Percentiles rank a stretch among this genome's conserved stretches.
Conservation (phyloP, 148 eudicot genomes). For the Diospyros lotus region DNA sequence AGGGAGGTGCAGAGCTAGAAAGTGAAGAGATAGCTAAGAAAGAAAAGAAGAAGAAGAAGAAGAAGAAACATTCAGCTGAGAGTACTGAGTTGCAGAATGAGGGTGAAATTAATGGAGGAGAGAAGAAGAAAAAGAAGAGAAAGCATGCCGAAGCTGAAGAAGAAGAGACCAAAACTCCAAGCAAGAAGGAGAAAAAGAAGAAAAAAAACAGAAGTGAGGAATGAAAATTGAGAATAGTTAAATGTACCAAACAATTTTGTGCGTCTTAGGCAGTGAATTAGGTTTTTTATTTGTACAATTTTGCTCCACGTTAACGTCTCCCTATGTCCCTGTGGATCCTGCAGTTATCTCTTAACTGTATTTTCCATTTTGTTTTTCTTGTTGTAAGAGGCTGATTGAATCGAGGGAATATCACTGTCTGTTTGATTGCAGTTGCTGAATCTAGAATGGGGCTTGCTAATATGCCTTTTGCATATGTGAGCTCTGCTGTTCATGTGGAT, state of each 20-base stretch:
- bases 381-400: too few relatives aligned
- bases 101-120: slow-evolving; percentile 26
- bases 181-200: slow-evolving; percentile 67
- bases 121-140: slow-evolving; percentile 70
- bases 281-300: slow-evolving; percentile 23
- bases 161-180: slow-evolving; percentile 42
- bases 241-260: slow-evolving; percentile 30
- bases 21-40: too few relatives aligned
- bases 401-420: too few relatives aligned
- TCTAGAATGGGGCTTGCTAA: too few relatives aligned
- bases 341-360: background rate
- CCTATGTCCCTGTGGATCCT: slow-evolving; percentile 8
- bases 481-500: too few relatives aligned
- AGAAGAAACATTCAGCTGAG: slow-evolving; percentile 45
- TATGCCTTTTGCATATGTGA: too few relatives aligned
- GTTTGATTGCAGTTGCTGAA: too few relatives aligned
- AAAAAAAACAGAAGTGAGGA: slow-evolving; percentile 63
- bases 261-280: background rate
- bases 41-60: slow-evolving; percentile 9
- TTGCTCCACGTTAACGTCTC: background rate
- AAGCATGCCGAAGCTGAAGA: slow-evolving; percentile 59
- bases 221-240: slow-evolving; percentile 19
- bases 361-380: too few relatives aligned
- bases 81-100: slow-evolving; percentile 23
- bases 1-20: too few relatives aligned